Conservation (phyloP, 345 rosid species). For the Murraya paniculata region DNA sequence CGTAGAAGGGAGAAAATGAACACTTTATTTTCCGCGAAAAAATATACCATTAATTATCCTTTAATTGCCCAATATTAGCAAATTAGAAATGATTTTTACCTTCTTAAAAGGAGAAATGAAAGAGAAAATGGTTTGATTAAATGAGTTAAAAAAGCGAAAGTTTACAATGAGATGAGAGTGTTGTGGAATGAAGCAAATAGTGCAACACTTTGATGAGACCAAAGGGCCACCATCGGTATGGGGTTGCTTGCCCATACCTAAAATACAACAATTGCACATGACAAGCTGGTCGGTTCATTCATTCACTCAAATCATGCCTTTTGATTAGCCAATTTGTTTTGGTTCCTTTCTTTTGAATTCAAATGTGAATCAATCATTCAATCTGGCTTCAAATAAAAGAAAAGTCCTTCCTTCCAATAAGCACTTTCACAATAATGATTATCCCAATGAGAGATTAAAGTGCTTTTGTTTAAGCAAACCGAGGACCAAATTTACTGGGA, state of each 20-base stretch:
- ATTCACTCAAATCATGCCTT: background rate
- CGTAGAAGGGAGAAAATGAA: background rate
- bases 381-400: background rate
- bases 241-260: constrained; percentile 22
- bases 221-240: constrained; percentile 21
- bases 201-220: background rate
- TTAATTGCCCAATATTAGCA: constrained; percentile 16
- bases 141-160: background rate
- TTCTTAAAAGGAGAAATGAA: background rate
- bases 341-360: background rate
- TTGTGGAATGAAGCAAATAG: too few relatives aligned
- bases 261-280: constrained; percentile 13
- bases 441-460: background rate
- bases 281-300: constrained; percentile 8
- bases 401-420: background rate
- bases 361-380: background rate
- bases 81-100: background rate
- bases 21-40: background rate
- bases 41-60: constrained; percentile 11
- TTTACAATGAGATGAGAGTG: background rate
- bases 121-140: too few relatives aligned
- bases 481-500: background rate
- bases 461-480: background rate
- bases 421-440: background rate
- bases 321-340: background rate